These are phyloP conservation scores for Russula abietina DNA, from an alignment of 768 basidiomycete species.

Conservation along the genomic window DNA sequence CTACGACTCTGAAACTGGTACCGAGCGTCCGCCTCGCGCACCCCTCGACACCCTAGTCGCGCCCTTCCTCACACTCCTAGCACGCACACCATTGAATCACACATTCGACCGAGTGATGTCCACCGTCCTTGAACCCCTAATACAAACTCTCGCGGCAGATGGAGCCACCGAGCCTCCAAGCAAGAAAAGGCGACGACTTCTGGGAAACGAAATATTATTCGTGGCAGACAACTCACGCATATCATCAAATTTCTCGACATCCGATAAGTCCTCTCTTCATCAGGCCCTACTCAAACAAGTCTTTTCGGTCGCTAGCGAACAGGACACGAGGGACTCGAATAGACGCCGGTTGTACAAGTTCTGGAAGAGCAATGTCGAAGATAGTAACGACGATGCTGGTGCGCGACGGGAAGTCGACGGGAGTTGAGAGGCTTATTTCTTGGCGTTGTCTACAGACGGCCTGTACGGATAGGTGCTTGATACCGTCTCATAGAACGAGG, in stretches of 20 bases:
- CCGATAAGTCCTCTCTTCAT: constrained; percentile 38
- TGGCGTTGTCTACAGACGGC: not conserved
- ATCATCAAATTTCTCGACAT: constrained; percentile 35
- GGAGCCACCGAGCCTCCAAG: constrained; percentile 35
- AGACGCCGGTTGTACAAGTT: constrained; percentile 77
- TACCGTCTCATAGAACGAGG: not conserved
- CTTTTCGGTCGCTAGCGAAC: constrained; percentile 68
- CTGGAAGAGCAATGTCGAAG: constrained; percentile 57
- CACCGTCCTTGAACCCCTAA: constrained; percentile 62
- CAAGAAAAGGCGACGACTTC: constrained; percentile 44
- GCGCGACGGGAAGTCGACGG: not conserved
- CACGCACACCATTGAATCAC: constrained; percentile 54
- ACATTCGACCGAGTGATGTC: constrained; percentile 72
- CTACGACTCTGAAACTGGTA: constrained; percentile 7
- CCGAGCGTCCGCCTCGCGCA: constrained; percentile 33
- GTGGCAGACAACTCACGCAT: constrained; percentile 52
- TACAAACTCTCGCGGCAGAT: constrained; percentile 43
- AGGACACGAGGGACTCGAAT: constrained; percentile 71
- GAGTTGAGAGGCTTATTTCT: constrained; percentile 9
- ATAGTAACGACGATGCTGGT: constrained; percentile 36
- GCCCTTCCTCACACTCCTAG: constrained; percentile 70
- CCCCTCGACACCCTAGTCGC: constrained; percentile 51
- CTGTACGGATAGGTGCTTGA: not conserved
- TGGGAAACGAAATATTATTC: constrained; percentile 36
- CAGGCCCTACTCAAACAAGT: constrained; percentile 53